These are phyloP conservation scores for Candida pseudoglaebosa DNA, from an alignment of 805 yeast genomes.

Conservation along the genomic window DNA sequence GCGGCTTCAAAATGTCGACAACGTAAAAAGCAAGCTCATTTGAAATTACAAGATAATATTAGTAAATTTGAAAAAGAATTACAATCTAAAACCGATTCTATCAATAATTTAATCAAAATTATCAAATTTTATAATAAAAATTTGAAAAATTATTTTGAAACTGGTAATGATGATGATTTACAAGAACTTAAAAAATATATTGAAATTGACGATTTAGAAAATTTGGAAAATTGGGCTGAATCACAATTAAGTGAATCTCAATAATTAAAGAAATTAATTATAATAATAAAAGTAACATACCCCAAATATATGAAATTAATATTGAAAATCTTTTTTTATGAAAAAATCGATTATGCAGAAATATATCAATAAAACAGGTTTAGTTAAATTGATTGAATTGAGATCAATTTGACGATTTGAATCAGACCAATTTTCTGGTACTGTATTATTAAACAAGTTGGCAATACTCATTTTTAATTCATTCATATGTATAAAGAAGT, in stretches of 20 bases:
- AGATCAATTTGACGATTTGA: no score
- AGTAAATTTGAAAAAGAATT: constrained; percentile 46
- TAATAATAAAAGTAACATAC: no score
- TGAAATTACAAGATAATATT: constrained; percentile 59
- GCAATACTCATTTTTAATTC: no score
- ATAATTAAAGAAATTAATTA: no score
- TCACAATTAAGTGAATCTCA: neutral
- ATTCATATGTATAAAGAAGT: no score
- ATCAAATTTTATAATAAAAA: constrained; percentile 17
- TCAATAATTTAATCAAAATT: constrained; percentile 20
- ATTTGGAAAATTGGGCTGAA: constrained; percentile 1
- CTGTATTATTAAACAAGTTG: no score
- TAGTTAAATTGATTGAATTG: no score
- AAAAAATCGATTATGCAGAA: no score
- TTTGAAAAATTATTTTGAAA: constrained; percentile 15
- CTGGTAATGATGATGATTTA: constrained; percentile 5
- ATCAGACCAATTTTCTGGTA: no score
- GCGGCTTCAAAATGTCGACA: constrained; percentile 70
- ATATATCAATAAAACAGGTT: no score
- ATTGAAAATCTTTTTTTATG: no score
- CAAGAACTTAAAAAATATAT: constrained; percentile 8
- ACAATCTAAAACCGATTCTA: constrained; percentile 15
- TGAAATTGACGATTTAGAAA: neutral
- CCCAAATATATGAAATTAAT: no score
- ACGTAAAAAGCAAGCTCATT: constrained; percentile 64